Base-by-base conservation (phyloP, 2,329 filamentous ascomycete genomes). In the Exserohilum rostratum region DNA sequence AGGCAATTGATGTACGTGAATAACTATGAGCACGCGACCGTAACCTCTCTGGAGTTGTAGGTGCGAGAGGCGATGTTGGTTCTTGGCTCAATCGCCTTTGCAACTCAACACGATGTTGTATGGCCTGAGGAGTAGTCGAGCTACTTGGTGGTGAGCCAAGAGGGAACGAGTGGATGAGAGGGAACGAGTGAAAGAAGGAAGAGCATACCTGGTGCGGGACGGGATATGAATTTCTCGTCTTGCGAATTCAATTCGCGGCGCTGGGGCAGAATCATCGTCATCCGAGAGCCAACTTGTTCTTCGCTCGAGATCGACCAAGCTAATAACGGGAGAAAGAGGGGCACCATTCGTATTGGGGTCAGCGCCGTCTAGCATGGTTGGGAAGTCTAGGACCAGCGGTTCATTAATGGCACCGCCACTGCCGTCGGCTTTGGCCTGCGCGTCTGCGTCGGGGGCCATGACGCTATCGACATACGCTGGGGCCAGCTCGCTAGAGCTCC, bases 171-270 rank as follows among this genome's bases (percentile, higher is more conserved):
- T 3, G 4, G 46, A 29, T 13, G 35, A 30, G 33, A 50, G 13
- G 44, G 20, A 37, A 9, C 11, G 22, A 7, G 22, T 5, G 22
- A 25, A 7, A 25, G 22, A 50, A 10, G 44, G 20, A 37, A 9
- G 13, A 27, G 30, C 55, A 31, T 62, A 75, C 73, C 72, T 76
- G 53, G 72, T 75, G 20, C 73, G 62, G 33, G 65, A 67, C 15
- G 72, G 72, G 35, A 75, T 69, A 58, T 75, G 72, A 44, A 75
- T 75, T 33, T 68, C 68, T 42, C 73, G 61, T 17, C 67, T 68
- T 18, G 70, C 69, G 43, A 76, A 70, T 51, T 76, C 72, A 48
- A 66, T 51, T 40, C 43, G 65, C 3, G 72, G 71, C 49, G 68
- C 61, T 22, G 71, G 67, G 42, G 69, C 65, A 37, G 64, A 61